Percentiles rank a stretch among this genome's conserved stretches.
Conservation (phyloP, 192 early-diverging fungal genomes). For the Ramicandelaber brevisporus region DNA sequence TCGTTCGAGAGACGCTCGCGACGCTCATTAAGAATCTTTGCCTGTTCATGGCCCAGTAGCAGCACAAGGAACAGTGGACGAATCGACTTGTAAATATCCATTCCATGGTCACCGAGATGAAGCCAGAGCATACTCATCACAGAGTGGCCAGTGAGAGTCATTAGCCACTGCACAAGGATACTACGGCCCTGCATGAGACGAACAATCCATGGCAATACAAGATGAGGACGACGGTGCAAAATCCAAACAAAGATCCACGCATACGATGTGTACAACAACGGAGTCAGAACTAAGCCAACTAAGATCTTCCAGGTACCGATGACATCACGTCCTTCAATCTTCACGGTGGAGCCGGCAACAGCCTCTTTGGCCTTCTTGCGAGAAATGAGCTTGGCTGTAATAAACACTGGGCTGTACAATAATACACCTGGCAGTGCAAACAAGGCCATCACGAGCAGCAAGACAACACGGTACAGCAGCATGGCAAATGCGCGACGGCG, state of each 20-base stretch:
- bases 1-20: constrained; percentile 47
- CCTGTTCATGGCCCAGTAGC: constrained; percentile 20
- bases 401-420: constrained; percentile 18
- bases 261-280: constrained; percentile 44
- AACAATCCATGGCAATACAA: too few species aligned
- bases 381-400: constrained; percentile 13
- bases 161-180: too few species aligned
- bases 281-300: constrained; percentile 46
- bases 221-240: constrained; percentile 12
- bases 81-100: constrained; percentile 55
- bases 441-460: constrained; percentile 44
- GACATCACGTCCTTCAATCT: constrained; percentile 84
- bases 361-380: constrained; percentile 36
- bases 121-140: constrained; percentile 46
- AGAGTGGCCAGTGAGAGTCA: constrained; percentile 22
- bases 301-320: constrained; percentile 92
- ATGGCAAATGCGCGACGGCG: constrained; percentile 33
- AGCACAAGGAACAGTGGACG: constrained; percentile 61
- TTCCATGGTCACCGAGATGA: constrained; percentile 45
- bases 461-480: constrained; percentile 36
- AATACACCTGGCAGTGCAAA: constrained; percentile 66
- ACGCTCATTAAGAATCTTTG: constrained; percentile 31
- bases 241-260: constrained; percentile 24
- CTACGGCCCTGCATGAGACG: too few species aligned
- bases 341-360: constrained; percentile 69